Evolutionary conservation across 305 asterid species (phyloP), one percentile per base, ranked within the genome.

Genomic region (Galium porrigens): DNA sequence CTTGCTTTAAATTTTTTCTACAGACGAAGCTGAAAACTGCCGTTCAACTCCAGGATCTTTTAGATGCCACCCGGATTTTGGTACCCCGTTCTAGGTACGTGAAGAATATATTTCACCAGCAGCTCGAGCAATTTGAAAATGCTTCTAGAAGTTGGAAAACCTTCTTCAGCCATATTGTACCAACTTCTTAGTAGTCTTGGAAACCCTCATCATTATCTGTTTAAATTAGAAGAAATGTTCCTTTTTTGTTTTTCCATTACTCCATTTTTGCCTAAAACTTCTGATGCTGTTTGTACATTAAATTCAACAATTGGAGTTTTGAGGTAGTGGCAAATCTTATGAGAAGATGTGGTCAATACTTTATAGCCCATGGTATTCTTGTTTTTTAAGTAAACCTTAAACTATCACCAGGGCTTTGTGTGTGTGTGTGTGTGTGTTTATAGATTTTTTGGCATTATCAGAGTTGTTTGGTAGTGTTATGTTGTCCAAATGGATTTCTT

Each of bases 11-110:
- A 22, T 73, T 66, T 67, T 65, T 68, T 74, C 37, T 70, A 59
- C 84, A 92, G 99, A 92, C 97, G 22, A 92, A 92, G 79, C 87
- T 92, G 70, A 89, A 92, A 82, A 92, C 76, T 79, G 99, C 97
- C 39, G 90, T 92, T 69, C 97, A 92, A 55, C 77, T 92, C 81
- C 99, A 92, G 85, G 99, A 92, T 83, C 90, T 92, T 76, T 78
- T 92, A 83, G 99, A 92, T 71, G 97, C 99, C 3, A 92, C 99
- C 29, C 81, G 99, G 65, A 81, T 79, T 74, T 73, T 92, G 72
- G 97, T 92, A 60, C 99, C 97, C 64, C 97, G 95, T 74, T 60
- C 74, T 66, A 82, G 95, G 97, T 85, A 55, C 39, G 81, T 68
- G 58, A 68, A 61, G 34, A 58, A 46, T 53, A 58, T 3, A 14